phyloP scores from a whole-genome alignment of 352 stramenopile species.

The Pythium sp. region DNA sequence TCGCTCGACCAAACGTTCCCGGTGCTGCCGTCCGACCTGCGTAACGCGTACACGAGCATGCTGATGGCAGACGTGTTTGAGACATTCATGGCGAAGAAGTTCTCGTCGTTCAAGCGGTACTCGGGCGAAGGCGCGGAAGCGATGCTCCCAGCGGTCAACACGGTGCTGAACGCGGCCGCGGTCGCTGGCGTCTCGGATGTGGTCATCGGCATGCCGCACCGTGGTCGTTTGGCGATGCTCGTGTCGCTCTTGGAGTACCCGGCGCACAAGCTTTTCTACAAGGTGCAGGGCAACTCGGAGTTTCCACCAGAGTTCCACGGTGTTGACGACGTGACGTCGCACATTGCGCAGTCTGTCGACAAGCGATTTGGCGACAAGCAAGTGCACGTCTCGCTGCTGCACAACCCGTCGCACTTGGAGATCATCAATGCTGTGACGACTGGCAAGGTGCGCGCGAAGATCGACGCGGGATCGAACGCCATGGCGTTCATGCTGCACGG shows the following conservation, averaged over 20 bases:
- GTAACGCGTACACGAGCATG: conserved; percentile 81
- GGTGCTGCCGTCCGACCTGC: conserved; percentile 62
- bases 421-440: conserved; percentile 86
- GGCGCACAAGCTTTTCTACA: conserved; percentile 81
- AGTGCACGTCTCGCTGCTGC: conserved; percentile 81
- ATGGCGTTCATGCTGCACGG: conserved; percentile 87
- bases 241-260: conserved; percentile 79
- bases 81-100: conserved; percentile 84
- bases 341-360: conserved; percentile 78
- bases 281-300: conserved; percentile 73
- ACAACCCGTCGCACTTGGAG: conserved; percentile 88
- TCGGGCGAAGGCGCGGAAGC: conserved; percentile 81
- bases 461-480: conserved; percentile 54
- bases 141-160: conserved; percentile 76
- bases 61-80: conserved; percentile 82
- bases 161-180: conserved; percentile 57
- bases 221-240: conserved; percentile 73
- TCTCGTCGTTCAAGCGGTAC: conserved; percentile 86
- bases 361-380: conserved; percentile 52
- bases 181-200: conserved; percentile 57
- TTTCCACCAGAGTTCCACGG: conserved; percentile 57
- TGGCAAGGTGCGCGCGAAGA: conserved; percentile 84
- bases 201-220: conserved; percentile 86
- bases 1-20: conserved; percentile 36
- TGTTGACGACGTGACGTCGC: conserved; percentile 83